These are phyloP conservation scores for Lunularia cruciata DNA, from an alignment of 225 moss, liverwort and hornwort genomes.

Conservation along the genomic window DNA sequence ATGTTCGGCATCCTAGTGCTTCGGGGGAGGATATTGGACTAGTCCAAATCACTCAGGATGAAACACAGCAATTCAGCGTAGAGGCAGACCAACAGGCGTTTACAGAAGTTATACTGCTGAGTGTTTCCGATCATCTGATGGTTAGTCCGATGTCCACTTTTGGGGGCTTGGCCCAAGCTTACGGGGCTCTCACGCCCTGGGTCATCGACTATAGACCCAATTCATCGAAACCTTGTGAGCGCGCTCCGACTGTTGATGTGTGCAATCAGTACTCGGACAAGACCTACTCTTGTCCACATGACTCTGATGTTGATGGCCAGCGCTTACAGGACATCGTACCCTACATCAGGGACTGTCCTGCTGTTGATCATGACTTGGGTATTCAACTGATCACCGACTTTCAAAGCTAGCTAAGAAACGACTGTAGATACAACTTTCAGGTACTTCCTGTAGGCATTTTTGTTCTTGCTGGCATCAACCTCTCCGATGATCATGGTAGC, in stretches of 20 bases:
- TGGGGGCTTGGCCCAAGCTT: slow-evolving; percentile 70
- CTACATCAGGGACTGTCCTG: slow-evolving; percentile 45
- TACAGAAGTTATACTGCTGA: slow-evolving; percentile 60
- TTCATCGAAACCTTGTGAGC: slow-evolving; percentile 39
- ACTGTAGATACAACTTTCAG: too few relatives aligned
- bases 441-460: too few relatives aligned
- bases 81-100: slow-evolving; percentile 68
- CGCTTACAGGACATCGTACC: slow-evolving; percentile 37
- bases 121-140: slow-evolving; percentile 63
- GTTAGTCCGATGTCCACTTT: slow-evolving; percentile 74
- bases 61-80: slow-evolving; percentile 40
- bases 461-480: too few relatives aligned
- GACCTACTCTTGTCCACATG: slow-evolving; percentile 44
- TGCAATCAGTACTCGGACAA: slow-evolving; percentile 52
- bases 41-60: slow-evolving; percentile 53
- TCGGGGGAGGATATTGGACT: slow-evolving; percentile 45
- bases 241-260: slow-evolving; percentile 53
- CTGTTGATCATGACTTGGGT: slow-evolving; percentile 41
- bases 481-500: too few relatives aligned
- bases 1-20: slow-evolving; percentile 40
- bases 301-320: slow-evolving; percentile 37
- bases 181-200: slow-evolving; percentile 65
- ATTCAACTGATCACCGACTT: slow-evolving; percentile 34
- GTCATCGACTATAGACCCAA: slow-evolving; percentile 54
- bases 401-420: slow-evolving; percentile 1